A percentile compares a stretch with the other conserved stretches of the same genome.
Conservation (phyloP, 2,329 filamentous ascomycete species). For the Monilinia fructicola region DNA sequence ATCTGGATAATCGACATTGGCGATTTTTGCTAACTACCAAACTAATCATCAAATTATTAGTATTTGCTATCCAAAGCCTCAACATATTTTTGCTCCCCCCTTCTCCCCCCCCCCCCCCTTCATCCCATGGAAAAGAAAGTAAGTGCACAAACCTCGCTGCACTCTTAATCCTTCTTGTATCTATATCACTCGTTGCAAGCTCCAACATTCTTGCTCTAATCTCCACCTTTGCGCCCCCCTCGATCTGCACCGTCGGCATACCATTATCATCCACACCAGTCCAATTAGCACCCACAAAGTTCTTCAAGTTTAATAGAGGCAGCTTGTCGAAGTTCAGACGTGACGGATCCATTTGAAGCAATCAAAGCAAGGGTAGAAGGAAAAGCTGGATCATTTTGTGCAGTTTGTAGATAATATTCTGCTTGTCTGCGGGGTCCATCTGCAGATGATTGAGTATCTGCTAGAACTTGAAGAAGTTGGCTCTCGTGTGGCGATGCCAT, state of each 20-base stretch:
- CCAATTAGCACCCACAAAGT: slow-evolving; percentile 85
- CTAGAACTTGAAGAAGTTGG: slow-evolving; percentile 83
- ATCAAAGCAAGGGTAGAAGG: slow-evolving; percentile 79
- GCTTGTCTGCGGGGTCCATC: slow-evolving; percentile 80
- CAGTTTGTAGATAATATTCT: slow-evolving; percentile 58
- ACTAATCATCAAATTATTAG: slow-evolving; percentile 43
- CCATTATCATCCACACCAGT: slow-evolving; percentile 68
- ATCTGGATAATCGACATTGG: slow-evolving; percentile 88
- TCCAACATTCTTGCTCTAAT: slow-evolving; percentile 74
- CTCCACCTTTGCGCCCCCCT: slow-evolving; percentile 70
- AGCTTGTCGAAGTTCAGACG: slow-evolving; percentile 75
- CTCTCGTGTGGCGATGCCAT: slow-evolving; percentile 71
- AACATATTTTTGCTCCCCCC: neutral
- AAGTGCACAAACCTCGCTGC: slow-evolving; percentile 68
- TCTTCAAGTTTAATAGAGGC: slow-evolving; percentile 79
- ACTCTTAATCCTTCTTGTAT: slow-evolving; percentile 82
- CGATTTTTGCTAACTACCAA: slow-evolving; percentile 87
- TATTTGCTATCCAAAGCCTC: neutral
- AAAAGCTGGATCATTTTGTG: slow-evolving; percentile 60
- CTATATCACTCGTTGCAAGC: slow-evolving; percentile 67
- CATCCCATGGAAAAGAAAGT: neutral
- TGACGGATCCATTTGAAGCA: slow-evolving; percentile 71
- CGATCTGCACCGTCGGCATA: slow-evolving; percentile 56
- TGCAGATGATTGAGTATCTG: slow-evolving; percentile 77
- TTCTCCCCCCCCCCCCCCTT: too few species aligned